A percentile compares a stretch with the other conserved stretches of the same genome.
phyloP scores from a whole-genome alignment of 768 basidiomycete species.

The Podaxis pistillaris region DNA sequence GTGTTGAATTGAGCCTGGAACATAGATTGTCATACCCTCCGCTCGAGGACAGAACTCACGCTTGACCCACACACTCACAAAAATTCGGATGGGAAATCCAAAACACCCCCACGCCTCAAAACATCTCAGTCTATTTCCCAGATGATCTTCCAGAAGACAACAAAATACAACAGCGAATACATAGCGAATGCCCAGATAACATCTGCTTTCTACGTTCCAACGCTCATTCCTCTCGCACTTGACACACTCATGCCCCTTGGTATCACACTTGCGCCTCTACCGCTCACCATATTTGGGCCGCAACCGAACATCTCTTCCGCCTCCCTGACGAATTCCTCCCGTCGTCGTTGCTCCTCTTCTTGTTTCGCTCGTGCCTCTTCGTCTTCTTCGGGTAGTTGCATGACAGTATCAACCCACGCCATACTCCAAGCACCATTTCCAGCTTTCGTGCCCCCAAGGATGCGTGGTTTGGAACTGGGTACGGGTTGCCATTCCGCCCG shows the following conservation, averaged over 20 bases:
- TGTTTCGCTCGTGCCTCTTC: background rate
- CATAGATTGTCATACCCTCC: too few species aligned
- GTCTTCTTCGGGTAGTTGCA: slow-evolving; percentile 32
- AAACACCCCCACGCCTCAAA: background rate
- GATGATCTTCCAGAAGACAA: background rate
- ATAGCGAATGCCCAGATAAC: background rate
- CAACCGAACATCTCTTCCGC: background rate
- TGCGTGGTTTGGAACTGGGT: slow-evolving; percentile 41
- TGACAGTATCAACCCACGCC: slow-evolving; percentile 70
- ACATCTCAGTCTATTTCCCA: background rate
- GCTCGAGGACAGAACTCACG: too few species aligned
- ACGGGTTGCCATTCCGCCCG: slow-evolving; percentile 57
- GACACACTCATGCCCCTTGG: slow-evolving; percentile 1
- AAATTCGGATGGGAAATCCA: too few species aligned
- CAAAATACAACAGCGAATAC: background rate
- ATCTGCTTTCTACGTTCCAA: background rate
- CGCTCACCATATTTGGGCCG: background rate
- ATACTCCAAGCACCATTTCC: slow-evolving; percentile 82
- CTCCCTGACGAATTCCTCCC: background rate
- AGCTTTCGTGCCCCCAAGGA: slow-evolving; percentile 71
- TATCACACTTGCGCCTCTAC: background rate
- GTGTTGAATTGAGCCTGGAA: too few species aligned
- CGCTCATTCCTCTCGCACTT: slow-evolving; percentile 3
- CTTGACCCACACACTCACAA: too few species aligned
- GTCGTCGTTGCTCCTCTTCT: slow-evolving; percentile 2